A percentile compares a stretch with the other conserved stretches of the same genome.
phyloP scores from a whole-genome alignment of 1,284 basidiomycete species.

The Microbotryum scabiosae region DNA sequence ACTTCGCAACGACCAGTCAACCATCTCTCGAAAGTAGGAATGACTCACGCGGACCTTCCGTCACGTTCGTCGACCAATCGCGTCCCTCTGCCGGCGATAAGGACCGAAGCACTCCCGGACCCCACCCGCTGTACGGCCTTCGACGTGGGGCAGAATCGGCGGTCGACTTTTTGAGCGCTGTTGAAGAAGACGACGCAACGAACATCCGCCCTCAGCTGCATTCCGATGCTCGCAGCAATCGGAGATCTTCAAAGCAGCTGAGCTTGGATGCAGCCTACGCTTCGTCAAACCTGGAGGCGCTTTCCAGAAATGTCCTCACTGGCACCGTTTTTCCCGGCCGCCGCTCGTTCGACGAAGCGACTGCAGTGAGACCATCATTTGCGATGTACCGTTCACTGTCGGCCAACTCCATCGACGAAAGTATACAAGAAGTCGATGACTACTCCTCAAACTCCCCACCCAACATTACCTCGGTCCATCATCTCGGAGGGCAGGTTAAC shows the following conservation, averaged over 20 bases:
- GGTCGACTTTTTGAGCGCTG: slow-evolving; percentile 28
- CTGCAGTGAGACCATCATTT: neutral
- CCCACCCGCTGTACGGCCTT: slow-evolving; percentile 22
- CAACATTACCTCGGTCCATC: neutral
- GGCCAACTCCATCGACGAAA: neutral
- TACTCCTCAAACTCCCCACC: neutral
- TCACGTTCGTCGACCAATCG: too few relatives aligned
- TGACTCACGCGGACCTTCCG: too few relatives aligned
- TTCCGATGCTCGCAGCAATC: neutral
- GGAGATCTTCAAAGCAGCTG: neutral
- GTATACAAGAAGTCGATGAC: neutral
- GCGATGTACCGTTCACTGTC: neutral
- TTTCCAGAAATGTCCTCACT: neutral
- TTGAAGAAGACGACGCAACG: slow-evolving; percentile 26
- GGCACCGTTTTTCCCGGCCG: neutral
- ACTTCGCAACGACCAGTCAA: too few relatives aligned
- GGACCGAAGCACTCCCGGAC: too few relatives aligned
- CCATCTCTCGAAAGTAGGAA: too few relatives aligned
- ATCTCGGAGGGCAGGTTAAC: neutral
- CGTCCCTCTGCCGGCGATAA: too few relatives aligned
- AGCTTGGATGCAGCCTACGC: neutral
- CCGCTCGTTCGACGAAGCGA: neutral
- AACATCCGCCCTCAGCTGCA: neutral
- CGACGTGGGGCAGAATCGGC: slow-evolving; percentile 26
- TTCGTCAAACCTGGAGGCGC: neutral